Evolutionary conservation across 2,329 filamentous ascomycete genomes (phyloP).

Genomic region (Phoma sp.): DNA sequence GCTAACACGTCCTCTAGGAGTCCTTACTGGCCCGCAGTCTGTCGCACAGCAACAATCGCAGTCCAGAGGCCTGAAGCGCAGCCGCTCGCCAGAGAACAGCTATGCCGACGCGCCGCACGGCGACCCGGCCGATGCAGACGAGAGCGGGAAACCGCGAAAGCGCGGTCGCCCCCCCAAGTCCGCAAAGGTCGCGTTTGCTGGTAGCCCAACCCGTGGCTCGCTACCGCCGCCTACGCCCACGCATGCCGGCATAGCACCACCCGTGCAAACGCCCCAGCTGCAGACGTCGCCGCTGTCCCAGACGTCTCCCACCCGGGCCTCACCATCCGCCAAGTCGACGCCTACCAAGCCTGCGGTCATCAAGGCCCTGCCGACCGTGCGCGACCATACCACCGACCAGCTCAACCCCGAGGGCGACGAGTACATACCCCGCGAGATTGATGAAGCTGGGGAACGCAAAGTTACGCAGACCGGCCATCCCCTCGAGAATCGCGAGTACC

Average conservation of each 20-base stretch:
- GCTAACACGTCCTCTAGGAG: slow-evolving; percentile 39
- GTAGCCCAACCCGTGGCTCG: slow-evolving; percentile 63
- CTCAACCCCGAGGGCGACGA: slow-evolving; percentile 89
- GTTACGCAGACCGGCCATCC: slow-evolving; percentile 84
- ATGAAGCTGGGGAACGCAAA: slow-evolving; percentile 94
- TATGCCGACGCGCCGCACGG: slow-evolving; percentile 42
- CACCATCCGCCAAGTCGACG: slow-evolving; percentile 74
- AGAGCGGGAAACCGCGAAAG: slow-evolving; percentile 49
- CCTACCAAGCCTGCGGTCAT: slow-evolving; percentile 80
- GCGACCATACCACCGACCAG: slow-evolving; percentile 97
- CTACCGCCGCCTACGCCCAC: slow-evolving; percentile 55
- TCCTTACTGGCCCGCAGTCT: slow-evolving; percentile 39
- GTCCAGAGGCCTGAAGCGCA: slow-evolving; percentile 53
- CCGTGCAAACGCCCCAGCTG: slow-evolving; percentile 62
- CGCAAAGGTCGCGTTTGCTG: slow-evolving; percentile 59
- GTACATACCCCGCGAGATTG: slow-evolving; percentile 91
- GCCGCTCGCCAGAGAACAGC: slow-evolving; percentile 51
- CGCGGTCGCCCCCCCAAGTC: slow-evolving; percentile 67
- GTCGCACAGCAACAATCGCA: slow-evolving; percentile 45
- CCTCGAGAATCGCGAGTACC: slow-evolving; percentile 83
- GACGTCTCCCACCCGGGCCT: slow-evolving; percentile 64
- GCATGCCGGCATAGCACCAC: slow-evolving; percentile 60
- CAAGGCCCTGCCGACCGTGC: slow-evolving; percentile 92
- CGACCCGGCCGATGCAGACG: slow-evolving; percentile 34
- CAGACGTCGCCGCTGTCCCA: slow-evolving; percentile 59